Evolutionary conservation across 2,329 filamentous ascomycete genomes (phyloP).

Genomic region (Scedosporium boydii): DNA sequence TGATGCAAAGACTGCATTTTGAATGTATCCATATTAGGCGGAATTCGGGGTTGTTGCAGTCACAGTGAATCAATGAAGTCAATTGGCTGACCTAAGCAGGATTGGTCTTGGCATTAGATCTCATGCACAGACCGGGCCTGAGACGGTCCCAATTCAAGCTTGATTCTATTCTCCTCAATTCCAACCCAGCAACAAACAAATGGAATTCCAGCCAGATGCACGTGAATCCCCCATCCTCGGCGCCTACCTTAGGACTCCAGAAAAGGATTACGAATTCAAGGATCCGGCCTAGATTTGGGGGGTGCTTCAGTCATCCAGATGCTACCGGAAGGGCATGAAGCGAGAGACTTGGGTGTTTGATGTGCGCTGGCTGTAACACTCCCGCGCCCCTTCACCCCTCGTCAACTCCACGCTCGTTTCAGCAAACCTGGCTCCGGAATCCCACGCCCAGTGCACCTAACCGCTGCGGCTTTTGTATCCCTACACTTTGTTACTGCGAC

Average conservation of each 20-base stretch:
- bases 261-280: neutral
- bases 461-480: neutral
- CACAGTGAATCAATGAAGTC: too few species aligned
- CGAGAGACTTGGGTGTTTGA: neutral
- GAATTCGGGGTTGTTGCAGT: too few species aligned
- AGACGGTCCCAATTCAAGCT: neutral
- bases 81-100: too few species aligned
- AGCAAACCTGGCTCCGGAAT: neutral
- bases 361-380: neutral
- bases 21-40: too few species aligned
- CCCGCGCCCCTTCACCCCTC: neutral
- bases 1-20: too few species aligned
- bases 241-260: too few species aligned
- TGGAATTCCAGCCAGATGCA: neutral
- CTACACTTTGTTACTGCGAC: neutral
- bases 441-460: neutral
- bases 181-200: neutral
- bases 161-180: neutral
- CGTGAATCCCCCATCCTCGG: neutral
- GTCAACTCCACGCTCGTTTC: neutral
- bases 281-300: neutral
- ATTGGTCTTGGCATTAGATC: neutral
- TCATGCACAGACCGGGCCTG: neutral
- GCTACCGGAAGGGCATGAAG: neutral
- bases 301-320: neutral